Conservation (phyloP, 805 yeast species). For the Teunomyces kruisii region DNA sequence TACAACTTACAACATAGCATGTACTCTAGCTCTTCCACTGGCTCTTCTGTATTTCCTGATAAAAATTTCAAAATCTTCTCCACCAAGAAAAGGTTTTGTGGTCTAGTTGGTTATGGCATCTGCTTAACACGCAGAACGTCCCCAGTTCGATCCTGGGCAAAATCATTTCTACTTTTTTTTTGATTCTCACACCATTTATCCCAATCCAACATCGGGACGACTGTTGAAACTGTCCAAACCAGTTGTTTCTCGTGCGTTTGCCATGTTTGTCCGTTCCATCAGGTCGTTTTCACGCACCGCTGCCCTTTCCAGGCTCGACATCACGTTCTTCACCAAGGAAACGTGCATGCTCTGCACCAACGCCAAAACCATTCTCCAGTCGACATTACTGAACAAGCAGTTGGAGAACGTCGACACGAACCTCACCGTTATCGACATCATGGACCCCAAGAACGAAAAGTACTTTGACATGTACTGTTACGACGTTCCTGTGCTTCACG, state of each 20-base stretch:
- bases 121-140: constrained; percentile 99
- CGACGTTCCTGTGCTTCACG: constrained; percentile 77
- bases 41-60: too few relatives aligned
- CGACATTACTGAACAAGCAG: constrained; percentile 35
- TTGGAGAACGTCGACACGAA: constrained; percentile 25
- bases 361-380: constrained; percentile 52
- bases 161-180: constrained; percentile 58
- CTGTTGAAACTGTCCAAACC: not conserved
- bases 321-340: constrained; percentile 67
- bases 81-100: constrained; percentile 67
- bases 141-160: constrained; percentile 99
- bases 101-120: constrained; percentile 99
- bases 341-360: constrained; percentile 69
- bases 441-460: constrained; percentile 53
- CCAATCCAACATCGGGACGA: too few relatives aligned
- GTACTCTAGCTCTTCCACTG: too few relatives aligned
- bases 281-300: not conserved
- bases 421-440: constrained; percentile 54
- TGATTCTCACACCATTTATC: too few relatives aligned
- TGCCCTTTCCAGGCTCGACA: constrained; percentile 3
- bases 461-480: constrained; percentile 76
- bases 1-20: too few relatives aligned
- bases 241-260: not conserved
- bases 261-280: not conserved
- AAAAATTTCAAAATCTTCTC: too few relatives aligned